These are phyloP conservation scores for Tuber calosporum DNA, from an alignment of 495 filamentous ascomycete species.

Conservation along the genomic window DNA sequence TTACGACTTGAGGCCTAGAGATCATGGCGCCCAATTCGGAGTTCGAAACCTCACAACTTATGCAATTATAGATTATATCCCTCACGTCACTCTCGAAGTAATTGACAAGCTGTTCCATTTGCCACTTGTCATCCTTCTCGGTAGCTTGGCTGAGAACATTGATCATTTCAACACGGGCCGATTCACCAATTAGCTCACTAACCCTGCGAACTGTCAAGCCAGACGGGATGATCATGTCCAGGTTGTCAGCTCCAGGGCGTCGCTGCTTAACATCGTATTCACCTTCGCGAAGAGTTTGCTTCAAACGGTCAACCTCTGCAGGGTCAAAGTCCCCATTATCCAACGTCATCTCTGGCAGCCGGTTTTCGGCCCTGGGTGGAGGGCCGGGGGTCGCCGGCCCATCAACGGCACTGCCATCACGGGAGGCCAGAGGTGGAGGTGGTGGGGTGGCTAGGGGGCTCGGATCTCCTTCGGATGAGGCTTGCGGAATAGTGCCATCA, in stretches of 20 bases:
- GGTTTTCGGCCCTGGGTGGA: background rate
- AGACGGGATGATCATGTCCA: constrained; percentile 69
- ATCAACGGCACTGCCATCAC: background rate
- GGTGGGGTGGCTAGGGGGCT: constrained; percentile 5
- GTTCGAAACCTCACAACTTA: constrained; percentile 67
- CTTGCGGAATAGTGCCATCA: background rate
- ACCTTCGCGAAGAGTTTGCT: constrained; percentile 16
- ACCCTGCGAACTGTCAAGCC: constrained; percentile 61
- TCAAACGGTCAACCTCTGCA: constrained; percentile 25
- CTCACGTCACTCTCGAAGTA: constrained; percentile 63
- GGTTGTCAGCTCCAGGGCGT: constrained; percentile 56
- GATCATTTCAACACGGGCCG: constrained; percentile 63
- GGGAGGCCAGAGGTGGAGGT: background rate
- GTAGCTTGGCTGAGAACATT: constrained; percentile 70
- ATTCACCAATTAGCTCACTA: constrained; percentile 59
- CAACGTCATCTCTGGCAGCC: constrained; percentile 16
- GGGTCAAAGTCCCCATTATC: constrained; percentile 35
- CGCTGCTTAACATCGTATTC: constrained; percentile 46
- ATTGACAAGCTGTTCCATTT: constrained; percentile 64
- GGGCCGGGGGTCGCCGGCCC: background rate
- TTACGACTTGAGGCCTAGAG: constrained; percentile 61
- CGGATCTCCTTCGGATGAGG: background rate
- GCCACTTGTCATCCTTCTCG: constrained; percentile 59
- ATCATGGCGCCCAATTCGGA: constrained; percentile 60
- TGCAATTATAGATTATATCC: constrained; percentile 66